Evolutionary conservation across 1,284 basidiomycete species (phyloP).

Genomic region (Microbotryum violaceum): DNA sequence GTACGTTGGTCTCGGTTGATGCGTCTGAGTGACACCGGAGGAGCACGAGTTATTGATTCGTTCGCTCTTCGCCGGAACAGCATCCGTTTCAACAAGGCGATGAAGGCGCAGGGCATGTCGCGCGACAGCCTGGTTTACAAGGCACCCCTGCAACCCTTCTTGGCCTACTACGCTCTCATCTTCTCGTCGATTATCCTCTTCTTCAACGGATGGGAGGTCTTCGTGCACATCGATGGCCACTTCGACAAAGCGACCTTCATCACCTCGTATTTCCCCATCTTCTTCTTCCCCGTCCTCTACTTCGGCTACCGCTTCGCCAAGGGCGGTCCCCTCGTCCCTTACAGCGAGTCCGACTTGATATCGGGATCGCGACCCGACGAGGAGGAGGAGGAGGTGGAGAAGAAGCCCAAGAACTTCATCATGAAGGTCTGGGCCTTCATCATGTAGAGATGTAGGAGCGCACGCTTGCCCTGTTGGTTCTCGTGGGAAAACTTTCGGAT

Average conservation of each 20-base stretch:
- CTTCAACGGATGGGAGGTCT: conserved; percentile 29
- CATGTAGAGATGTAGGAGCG: too few relatives aligned
- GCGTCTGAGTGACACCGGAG: background rate
- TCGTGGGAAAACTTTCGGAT: too few relatives aligned
- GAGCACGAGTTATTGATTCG: conserved; percentile 52
- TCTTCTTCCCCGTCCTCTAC: conserved; percentile 67
- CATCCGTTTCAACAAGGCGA: conserved; percentile 60
- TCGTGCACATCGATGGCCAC: conserved; percentile 50
- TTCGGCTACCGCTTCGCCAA: conserved; percentile 44
- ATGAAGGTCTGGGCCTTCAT: conserved; percentile 3
- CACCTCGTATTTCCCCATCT: conserved; percentile 64
- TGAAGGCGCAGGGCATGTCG: conserved; percentile 41
- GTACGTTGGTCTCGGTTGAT: background rate
- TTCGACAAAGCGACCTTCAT: conserved; percentile 44
- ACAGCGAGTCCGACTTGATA: conserved; percentile 66
- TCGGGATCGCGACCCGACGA: conserved; percentile 18
- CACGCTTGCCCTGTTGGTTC: too few relatives aligned
- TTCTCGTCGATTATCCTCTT: conserved; percentile 25
- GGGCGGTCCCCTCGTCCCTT: conserved; percentile 46
- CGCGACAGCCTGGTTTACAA: conserved; percentile 6
- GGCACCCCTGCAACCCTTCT: conserved; percentile 22
- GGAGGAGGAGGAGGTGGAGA: conserved; percentile 9
- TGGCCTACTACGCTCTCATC: conserved; percentile 20
- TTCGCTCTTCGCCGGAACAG: too few relatives aligned
- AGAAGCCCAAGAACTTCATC: background rate